These are phyloP conservation scores for Puccinia triticina DNA, from an alignment of 1,284 basidiomycete species.

Conservation along the genomic window DNA sequence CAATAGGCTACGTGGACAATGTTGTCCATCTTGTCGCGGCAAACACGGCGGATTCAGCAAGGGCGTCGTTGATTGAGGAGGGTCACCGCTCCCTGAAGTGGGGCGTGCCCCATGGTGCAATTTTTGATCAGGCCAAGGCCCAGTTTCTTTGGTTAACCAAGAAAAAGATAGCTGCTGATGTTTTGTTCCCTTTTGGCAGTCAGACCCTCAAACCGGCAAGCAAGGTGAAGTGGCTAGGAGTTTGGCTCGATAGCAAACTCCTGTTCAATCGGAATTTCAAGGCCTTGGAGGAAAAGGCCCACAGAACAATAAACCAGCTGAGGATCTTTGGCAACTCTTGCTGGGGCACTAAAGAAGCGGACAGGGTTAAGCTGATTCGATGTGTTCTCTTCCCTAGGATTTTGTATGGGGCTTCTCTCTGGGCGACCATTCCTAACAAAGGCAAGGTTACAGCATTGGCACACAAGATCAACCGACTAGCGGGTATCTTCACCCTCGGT, in stretches of 20 bases:
- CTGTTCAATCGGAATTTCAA: background rate
- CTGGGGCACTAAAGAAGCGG: background rate
- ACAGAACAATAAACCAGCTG: background rate
- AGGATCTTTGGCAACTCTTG: background rate
- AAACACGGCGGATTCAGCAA: accelerated
- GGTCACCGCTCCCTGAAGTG: background rate
- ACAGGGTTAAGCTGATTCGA: background rate
- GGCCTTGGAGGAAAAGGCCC: background rate
- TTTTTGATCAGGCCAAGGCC: slow-evolving; percentile 9
- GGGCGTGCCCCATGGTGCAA: background rate
- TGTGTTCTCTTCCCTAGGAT: background rate
- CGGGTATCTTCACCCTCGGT: background rate
- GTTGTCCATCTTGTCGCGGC: slow-evolving; percentile 10
- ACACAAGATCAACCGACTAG: background rate
- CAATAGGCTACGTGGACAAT: slow-evolving; percentile 16
- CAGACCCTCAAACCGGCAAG: too few relatives aligned
- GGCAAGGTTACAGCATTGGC: background rate
- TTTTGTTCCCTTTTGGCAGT: background rate
- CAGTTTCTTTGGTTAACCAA: slow-evolving; percentile 23
- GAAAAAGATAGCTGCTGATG: too few relatives aligned
- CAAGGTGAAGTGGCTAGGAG: background rate
- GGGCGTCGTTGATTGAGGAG: background rate
- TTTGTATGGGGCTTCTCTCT: background rate
- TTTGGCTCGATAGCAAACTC: background rate
- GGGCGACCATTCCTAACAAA: background rate